A percentile compares a stretch with the other conserved stretches of the same genome.
These are phyloP conservation scores for Carex scoparia DNA, from an alignment of 176 grass and related monocot species.

Conservation along the genomic window DNA sequence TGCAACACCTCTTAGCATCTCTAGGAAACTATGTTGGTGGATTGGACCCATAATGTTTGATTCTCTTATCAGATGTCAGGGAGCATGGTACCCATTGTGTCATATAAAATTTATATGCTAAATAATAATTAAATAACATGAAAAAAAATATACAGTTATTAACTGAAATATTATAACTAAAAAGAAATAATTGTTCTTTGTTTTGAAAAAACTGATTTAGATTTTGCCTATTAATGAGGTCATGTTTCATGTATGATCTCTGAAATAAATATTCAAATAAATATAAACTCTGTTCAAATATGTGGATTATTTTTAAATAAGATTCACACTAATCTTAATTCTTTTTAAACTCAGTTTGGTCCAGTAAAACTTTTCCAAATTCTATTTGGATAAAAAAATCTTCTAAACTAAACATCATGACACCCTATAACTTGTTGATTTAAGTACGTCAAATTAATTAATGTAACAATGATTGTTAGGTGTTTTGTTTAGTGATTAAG, in stretches of 20 bases:
- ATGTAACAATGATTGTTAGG: not conserved
- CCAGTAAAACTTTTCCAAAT: not conserved
- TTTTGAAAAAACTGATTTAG: no score
- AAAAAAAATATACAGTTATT: no score
- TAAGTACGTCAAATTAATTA: not conserved
- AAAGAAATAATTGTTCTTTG: no score
- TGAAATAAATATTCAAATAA: no score
- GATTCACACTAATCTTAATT: no score
- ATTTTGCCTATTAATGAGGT: no score
- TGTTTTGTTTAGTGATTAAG: not conserved
- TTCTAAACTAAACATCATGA: not conserved
- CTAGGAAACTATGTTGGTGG: not conserved
- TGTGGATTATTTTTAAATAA: no score
- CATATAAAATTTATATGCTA: not conserved
- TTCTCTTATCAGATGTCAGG: not conserved
- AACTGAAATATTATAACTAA: no score
- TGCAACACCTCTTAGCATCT: not conserved
- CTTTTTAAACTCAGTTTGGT: not conserved
- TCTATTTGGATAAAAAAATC: no score
- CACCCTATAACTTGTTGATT: not conserved
- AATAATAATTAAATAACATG: not conserved
- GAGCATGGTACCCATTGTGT: not conserved
- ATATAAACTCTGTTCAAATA: no score
- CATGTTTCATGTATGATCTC: no score
- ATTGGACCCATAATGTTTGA: not conserved